phyloP scores from a whole-genome alignment of 192 early-diverging fungal genomes.

The Linnemannia exigua region DNA sequence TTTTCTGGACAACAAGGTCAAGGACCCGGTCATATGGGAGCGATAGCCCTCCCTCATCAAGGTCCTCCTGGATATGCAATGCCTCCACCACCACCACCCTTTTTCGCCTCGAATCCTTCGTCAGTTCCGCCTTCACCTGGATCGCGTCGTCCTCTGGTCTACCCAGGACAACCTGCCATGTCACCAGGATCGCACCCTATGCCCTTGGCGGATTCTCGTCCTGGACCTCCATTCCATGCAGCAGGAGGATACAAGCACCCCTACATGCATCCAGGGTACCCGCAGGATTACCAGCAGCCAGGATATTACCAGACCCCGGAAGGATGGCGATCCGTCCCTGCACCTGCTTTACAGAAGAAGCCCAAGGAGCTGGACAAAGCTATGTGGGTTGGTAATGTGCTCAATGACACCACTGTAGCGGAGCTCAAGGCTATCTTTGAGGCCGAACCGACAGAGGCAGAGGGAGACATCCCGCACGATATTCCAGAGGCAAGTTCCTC shows the following conservation, averaged over 20 bases:
- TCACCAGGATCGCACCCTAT: conserved; percentile 18
- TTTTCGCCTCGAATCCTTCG: neutral
- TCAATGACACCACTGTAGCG: conserved; percentile 58
- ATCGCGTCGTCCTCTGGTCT: conserved; percentile 16
- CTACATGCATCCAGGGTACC: conserved; percentile 18
- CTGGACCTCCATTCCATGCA: conserved; percentile 18
- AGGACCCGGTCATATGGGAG: conserved; percentile 22
- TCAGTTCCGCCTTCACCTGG: conserved; percentile 11
- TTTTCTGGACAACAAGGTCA: conserved; percentile 33
- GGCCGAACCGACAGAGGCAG: conserved; percentile 58
- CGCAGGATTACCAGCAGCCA: conserved; percentile 19
- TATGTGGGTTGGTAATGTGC: conserved; percentile 66
- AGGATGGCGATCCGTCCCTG: conserved; percentile 28
- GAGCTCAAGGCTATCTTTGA: conserved; percentile 63
- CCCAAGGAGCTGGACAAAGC: conserved; percentile 66
- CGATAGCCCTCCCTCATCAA: conserved; percentile 9
- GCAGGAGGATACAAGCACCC: conserved; percentile 20
- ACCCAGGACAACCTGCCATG: conserved; percentile 2
- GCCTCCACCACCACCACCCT: conserved; percentile 15
- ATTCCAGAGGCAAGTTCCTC: conserved; percentile 36
- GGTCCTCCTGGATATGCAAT: conserved; percentile 3
- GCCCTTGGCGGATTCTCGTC: neutral
- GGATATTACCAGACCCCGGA: conserved; percentile 30
- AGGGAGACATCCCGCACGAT: conserved; percentile 43
- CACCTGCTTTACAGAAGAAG: conserved; percentile 54